phyloP scores from a whole-genome alignment of 108 stramenopile species.

The Discostella pseudostelligera region DNA sequence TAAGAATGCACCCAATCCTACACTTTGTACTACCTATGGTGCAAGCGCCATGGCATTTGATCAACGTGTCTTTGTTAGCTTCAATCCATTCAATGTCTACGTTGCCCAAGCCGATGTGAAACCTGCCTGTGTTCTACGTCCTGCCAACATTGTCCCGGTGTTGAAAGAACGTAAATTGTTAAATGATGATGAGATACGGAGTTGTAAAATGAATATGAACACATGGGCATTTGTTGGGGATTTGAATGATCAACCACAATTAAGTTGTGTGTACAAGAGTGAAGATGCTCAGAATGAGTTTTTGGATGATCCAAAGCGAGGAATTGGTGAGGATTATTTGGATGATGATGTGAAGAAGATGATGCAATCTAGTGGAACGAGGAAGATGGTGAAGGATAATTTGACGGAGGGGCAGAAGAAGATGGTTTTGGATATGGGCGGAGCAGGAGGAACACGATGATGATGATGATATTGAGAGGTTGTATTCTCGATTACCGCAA shows the following conservation, averaged over 20 bases:
- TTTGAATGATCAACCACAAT: constrained; percentile 86
- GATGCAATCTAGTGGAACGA: constrained; percentile 17
- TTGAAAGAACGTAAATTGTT: constrained; percentile 76
- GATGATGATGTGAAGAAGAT: constrained; percentile 73
- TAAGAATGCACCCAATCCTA: constrained; percentile 91
- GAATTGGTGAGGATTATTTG: constrained; percentile 91
- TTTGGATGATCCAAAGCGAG: constrained; percentile 88
- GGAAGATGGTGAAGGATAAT: constrained; percentile 69
- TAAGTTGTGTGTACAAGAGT: constrained; percentile 93
- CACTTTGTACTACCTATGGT: constrained; percentile 85
- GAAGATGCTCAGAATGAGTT: constrained; percentile 97
- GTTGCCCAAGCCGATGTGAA: constrained; percentile 95
- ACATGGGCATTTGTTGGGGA: constrained; percentile 97
- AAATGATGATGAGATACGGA: constrained; percentile 83
- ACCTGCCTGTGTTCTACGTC: constrained; percentile 92
- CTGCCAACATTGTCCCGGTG: constrained; percentile 83
- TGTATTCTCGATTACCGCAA: not conserved
- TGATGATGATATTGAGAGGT: not conserved
- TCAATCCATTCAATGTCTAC: constrained; percentile 96
- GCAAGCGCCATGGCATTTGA: constrained; percentile 93
- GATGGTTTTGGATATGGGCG: constrained; percentile 19
- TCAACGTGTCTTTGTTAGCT: constrained; percentile 92
- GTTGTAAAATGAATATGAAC: constrained; percentile 91
- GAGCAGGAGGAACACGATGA: not conserved
- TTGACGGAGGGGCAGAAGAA: constrained; percentile 73